These are phyloP conservation scores for Chenopodium berlandieri DNA, from an alignment of 148 eudicot species.

Conservation along the genomic window DNA sequence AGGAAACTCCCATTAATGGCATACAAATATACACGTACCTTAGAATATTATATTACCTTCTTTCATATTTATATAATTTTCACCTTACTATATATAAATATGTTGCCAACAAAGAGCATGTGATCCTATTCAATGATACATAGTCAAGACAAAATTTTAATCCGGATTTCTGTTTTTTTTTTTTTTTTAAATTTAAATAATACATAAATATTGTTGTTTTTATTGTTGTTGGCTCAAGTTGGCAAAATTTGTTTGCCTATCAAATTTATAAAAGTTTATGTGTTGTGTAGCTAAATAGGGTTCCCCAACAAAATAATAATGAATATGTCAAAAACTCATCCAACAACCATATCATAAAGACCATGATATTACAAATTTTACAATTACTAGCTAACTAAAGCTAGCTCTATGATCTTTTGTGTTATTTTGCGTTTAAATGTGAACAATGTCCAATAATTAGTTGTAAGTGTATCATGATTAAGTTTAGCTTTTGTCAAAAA, in stretches of 20 bases:
- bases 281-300: slow-evolving; percentile 24
- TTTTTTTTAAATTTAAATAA: background rate
- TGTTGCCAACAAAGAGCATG: slow-evolving; percentile 24
- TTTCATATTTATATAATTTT: background rate
- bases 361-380: background rate
- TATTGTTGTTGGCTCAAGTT: background rate
- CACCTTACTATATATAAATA: slow-evolving; percentile 3
- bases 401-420: background rate
- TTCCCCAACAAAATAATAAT: slow-evolving; percentile 10
- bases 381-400: too few species aligned
- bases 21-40: background rate
- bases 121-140: slow-evolving; percentile 22
- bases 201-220: too few species aligned
- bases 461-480: background rate
- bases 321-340: slow-evolving; percentile 2
- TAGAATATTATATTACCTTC: background rate
- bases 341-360: slow-evolving; percentile 21
- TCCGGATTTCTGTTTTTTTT: slow-evolving; percentile 5
- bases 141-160: slow-evolving; percentile 25
- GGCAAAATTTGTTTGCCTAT: background rate
- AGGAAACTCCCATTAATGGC: slow-evolving; percentile 32
- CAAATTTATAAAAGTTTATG: slow-evolving; percentile 9
- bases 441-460: background rate
- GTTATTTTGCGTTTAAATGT: background rate
- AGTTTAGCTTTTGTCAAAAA: too few species aligned